Evolutionary conservation across 1,139 yeast genomes (phyloP).

Genomic region (Yamadazyma mexicana): DNA sequence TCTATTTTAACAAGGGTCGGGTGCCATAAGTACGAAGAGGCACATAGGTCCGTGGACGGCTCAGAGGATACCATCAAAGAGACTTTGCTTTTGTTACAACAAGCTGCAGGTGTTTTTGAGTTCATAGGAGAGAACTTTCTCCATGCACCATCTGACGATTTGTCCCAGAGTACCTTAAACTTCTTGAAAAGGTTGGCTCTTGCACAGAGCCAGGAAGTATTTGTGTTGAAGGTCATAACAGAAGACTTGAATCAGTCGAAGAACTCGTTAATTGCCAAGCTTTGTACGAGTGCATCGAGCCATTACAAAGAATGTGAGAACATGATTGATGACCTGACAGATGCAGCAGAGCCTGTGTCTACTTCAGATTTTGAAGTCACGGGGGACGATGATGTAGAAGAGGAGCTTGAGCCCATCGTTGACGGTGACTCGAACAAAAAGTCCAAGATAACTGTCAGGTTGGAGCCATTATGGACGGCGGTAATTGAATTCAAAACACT

Average conservation of each 20-base stretch:
- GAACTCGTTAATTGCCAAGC: slow-evolving; percentile 69
- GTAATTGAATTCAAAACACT: slow-evolving; percentile 47
- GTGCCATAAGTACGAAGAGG: slow-evolving; percentile 41
- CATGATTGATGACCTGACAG: slow-evolving; percentile 23
- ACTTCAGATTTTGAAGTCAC: slow-evolving; percentile 20
- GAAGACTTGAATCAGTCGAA: slow-evolving; percentile 49
- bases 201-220: slow-evolving; percentile 89
- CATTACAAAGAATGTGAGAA: slow-evolving; percentile 53
- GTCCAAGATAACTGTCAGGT: slow-evolving; percentile 46
- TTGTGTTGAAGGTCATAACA: slow-evolving; percentile 61
- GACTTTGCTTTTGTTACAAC: slow-evolving; percentile 65
- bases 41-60: slow-evolving; percentile 39
- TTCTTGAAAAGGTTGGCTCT: slow-evolving; percentile 67
- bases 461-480: slow-evolving; percentile 48
- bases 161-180: slow-evolving; percentile 66
- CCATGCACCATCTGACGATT: slow-evolving; percentile 85
- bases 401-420: slow-evolving; percentile 18
- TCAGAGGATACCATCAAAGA: slow-evolving; percentile 46
- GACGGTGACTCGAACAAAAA: slow-evolving; percentile 15
- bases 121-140: slow-evolving; percentile 79
- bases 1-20: slow-evolving; percentile 49
- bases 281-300: slow-evolving; percentile 62
- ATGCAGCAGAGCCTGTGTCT: slow-evolving; percentile 11
- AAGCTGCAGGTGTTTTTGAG: slow-evolving; percentile 76
- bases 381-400: slow-evolving; percentile 20